phyloP scores from a whole-genome alignment of 1,284 basidiomycete species.

The Marasmius oreades region DNA sequence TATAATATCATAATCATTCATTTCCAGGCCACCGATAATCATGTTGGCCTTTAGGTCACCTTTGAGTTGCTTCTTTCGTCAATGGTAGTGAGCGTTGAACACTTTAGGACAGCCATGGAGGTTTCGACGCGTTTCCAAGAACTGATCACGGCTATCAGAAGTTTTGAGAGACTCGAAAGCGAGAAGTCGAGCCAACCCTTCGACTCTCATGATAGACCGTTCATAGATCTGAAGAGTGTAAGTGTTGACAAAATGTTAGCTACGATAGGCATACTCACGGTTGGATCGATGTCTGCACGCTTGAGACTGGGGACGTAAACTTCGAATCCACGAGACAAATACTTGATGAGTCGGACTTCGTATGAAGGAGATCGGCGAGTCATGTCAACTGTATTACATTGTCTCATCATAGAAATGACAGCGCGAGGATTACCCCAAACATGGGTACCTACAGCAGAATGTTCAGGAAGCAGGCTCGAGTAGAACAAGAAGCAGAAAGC shows the following conservation, averaged over 20 bases:
- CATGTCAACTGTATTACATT: constrained; percentile 57
- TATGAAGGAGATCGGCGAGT: constrained; percentile 61
- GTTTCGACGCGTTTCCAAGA: constrained; percentile 40
- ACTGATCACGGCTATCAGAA: constrained; percentile 38
- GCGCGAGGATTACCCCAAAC: constrained; percentile 58
- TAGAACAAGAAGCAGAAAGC: not conserved
- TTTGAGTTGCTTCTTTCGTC: constrained; percentile 35
- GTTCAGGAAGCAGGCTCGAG: not conserved
- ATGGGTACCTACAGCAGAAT: constrained; percentile 30
- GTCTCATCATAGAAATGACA: constrained; percentile 55
- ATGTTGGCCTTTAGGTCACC: constrained; percentile 49
- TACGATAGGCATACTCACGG: constrained; percentile 30
- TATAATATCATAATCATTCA: constrained; percentile 57
- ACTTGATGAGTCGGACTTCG: constrained; percentile 55
- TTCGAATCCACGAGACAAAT: constrained; percentile 49
- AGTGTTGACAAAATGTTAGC: not conserved
- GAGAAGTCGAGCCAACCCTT: constrained; percentile 55
- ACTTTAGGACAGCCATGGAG: constrained; percentile 45
- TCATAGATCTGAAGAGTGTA: constrained; percentile 46
- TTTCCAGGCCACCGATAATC: constrained; percentile 42
- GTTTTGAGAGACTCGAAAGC: constrained; percentile 52
- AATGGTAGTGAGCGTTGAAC: constrained; percentile 21
- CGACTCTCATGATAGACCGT: constrained; percentile 48
- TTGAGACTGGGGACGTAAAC: constrained; percentile 48
- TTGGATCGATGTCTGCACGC: constrained; percentile 51